Conservation (phyloP, 2,329 filamentous ascomycete genomes). For the Myriosclerotinia duriaeana region DNA sequence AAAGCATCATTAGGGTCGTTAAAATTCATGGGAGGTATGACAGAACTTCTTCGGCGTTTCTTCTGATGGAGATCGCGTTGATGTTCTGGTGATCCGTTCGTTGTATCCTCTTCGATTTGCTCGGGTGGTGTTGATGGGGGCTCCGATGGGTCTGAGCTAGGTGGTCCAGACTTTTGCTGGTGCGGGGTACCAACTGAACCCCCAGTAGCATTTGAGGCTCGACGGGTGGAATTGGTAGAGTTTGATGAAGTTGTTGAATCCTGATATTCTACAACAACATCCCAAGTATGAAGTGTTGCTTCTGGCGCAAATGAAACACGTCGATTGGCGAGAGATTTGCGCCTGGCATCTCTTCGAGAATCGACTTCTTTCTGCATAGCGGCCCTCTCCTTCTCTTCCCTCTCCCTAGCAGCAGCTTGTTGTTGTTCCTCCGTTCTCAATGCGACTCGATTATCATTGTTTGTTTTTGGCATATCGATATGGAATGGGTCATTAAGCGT, state of each 20-base stretch:
- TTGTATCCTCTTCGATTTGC: slow-evolving; percentile 58
- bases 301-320: slow-evolving; percentile 97
- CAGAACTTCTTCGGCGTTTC: slow-evolving; percentile 63
- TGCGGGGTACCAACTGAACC: slow-evolving; percentile 32
- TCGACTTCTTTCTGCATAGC: slow-evolving; percentile 60
- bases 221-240: slow-evolving; percentile 72
- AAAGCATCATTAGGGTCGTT: slow-evolving; percentile 64
- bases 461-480: slow-evolving; percentile 42
- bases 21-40: slow-evolving; percentile 62
- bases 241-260: slow-evolving; percentile 77
- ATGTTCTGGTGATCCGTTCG: slow-evolving; percentile 60
- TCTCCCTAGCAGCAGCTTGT: slow-evolving; percentile 65
- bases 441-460: slow-evolving; percentile 55
- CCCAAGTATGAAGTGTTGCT: slow-evolving; percentile 95
- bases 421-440: slow-evolving; percentile 69
- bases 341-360: slow-evolving; percentile 79
- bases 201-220: slow-evolving; percentile 59
- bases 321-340: slow-evolving; percentile 89
- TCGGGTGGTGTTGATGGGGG: slow-evolving; percentile 63
- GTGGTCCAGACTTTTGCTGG: slow-evolving; percentile 36
- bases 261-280: slow-evolving; percentile 81
- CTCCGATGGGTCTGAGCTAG: slow-evolving; percentile 52
- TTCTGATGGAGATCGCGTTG: slow-evolving; percentile 65
- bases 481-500: slow-evolving; percentile 50
- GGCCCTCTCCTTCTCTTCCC: slow-evolving; percentile 63